Evolutionary conservation across 1,284 basidiomycete species (phyloP).

Genomic region (Pascua sp.): DNA sequence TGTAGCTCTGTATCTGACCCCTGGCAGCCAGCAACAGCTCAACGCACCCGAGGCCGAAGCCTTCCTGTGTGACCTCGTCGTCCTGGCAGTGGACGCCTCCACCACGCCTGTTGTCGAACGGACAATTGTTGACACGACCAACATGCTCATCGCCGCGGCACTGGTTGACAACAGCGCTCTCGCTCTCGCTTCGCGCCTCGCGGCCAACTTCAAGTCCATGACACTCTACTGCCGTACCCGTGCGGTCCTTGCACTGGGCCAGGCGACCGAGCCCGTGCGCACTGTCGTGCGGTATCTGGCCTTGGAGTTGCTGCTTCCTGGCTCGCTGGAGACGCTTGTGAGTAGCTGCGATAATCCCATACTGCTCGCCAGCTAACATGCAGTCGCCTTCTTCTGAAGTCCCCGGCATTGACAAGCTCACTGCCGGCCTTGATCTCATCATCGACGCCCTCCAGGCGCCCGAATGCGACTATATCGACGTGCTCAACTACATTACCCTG

Average conservation of each 20-base stretch:
- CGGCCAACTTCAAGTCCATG: too few species aligned
- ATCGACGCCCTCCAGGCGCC: neutral
- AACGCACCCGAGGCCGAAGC: neutral
- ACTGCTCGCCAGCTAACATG: neutral
- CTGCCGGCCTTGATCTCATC: neutral
- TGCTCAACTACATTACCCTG: neutral
- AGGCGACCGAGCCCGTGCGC: neutral
- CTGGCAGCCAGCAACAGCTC: neutral
- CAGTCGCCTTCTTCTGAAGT: neutral
- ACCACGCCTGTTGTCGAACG: neutral
- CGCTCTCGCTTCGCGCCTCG: neutral
- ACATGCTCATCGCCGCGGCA: neutral
- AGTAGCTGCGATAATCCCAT: too few species aligned
- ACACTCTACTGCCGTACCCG: neutral
- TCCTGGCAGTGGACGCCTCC: neutral
- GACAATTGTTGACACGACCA: neutral
- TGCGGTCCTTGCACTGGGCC: slow-evolving; percentile 3
- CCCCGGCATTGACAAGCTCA: neutral
- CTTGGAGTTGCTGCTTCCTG: neutral
- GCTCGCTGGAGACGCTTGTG: neutral
- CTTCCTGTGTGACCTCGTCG: neutral
- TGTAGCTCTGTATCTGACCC: neutral
- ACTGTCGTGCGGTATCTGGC: neutral
- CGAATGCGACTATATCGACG: neutral
- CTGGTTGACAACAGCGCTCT: neutral